Base-by-base conservation (phyloP, 192 early-diverging fungal species). In the Geranomyces michiganensis region DNA sequence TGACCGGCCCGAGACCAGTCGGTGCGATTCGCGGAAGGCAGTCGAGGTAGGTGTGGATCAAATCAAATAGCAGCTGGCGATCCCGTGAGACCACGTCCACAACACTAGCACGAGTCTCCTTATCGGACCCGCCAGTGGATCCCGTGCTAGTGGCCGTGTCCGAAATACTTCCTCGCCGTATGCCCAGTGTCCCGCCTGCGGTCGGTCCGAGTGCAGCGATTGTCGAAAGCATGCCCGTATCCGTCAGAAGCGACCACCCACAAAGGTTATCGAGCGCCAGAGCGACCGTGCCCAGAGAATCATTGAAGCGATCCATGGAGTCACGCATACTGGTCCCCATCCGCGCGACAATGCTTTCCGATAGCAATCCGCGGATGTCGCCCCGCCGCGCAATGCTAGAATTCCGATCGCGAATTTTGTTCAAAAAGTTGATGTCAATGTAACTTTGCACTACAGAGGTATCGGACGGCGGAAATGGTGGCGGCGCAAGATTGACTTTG, bases 11-110 rank as follows among this genome's bases (percentile, higher is more conserved):
- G 0, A 92, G 76, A 30, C 89, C 88, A 9, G 88, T 81, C 33
- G 91, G 92, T 59, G 84, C 78, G 14, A 90, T 76, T 8, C 91
- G 77, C 13, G 94, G 94, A 27, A 95, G 73, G 45, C 84, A 79
- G 47, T 91, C 88, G 17, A 96, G 74, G 75, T 87, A 87, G 0
- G 90, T 88, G 29, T 77, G 84, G 55, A 94, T 75, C 6, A 96
- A 73, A 33, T 81, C 80, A 67, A 56, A 81, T 12, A 65, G 24
- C 9, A 72, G 51, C 70, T 71, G 70, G 51, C 71, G 71, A 8
- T 72, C 71, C 21, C 41, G 19, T 19, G 63, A 71, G 12, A 71
- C 49, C 4, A 71, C 33, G 32, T 71, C 70, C 3, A 45, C 29
- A 12, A 61, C 19, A 36, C 51, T 65, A 9, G 19, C 32, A 1